Evolutionary conservation across 2,329 filamentous ascomycete species (phyloP), one percentile per base, ranked within the genome.

Genomic region (Diaporthe aspalathi): DNA sequence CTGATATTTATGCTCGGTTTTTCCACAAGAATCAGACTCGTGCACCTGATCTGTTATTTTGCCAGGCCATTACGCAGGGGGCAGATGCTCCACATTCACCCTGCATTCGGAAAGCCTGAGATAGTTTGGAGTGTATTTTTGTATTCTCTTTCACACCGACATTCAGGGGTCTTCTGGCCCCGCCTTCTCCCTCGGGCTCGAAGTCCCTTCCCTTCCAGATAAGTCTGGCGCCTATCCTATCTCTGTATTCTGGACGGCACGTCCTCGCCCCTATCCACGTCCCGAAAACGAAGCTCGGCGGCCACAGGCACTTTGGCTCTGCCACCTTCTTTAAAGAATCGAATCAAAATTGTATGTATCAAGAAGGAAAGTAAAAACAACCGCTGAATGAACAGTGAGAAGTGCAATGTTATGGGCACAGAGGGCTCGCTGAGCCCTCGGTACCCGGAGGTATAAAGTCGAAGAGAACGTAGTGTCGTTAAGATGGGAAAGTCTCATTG

Each of bases 401-500:
- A 35, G 57, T 50, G 7, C n/a, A 38, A 38, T 65, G 45, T 65
- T 45, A 24, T 65, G 7, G 29, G 60, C 27, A 38, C 35, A 38
- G 17, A 24, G 60, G 29, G 8, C 29, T 63, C 60, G 8, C 43
- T 3, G 14, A 9, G 4, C 60, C 45, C 29, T 17, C 7, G 11
- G 5, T 22, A 14, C 32, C 45, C 27, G 1, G 29, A 16, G 17
- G 35, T 38, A 40, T 3, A 45, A 65, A 14, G 24, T 65, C n/a
- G 43, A 65, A 65, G n/a, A n/a, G 22, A 45, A 60, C 22, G 38
- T 60, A 45, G 29, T 65, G 60, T 65, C 60, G 60, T 65, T 38
- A 47, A 50, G 45, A 50, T 50, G 35, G 35, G n/a, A 24, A 49
- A 50, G 8, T 17, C 49, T 63, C 43, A 35, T 65, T 35, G 43